These are phyloP conservation scores for Eurotiales sp. DNA, from an alignment of 2,329 filamentous ascomycete genomes.

Conservation along the genomic window DNA sequence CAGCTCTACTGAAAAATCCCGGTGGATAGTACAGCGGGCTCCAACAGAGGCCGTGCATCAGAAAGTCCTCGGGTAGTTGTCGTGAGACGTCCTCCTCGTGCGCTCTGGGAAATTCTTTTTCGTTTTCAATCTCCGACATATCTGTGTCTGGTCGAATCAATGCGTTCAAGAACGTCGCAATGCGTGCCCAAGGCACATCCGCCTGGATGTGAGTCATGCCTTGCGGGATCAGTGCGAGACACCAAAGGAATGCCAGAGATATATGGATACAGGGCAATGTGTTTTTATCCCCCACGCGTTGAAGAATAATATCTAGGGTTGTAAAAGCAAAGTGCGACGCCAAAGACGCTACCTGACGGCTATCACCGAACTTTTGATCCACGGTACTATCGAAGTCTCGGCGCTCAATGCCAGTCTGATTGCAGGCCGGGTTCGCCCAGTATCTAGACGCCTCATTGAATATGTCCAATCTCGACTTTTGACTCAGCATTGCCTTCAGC, in stretches of 20 bases:
- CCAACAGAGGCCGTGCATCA: constrained; percentile 55
- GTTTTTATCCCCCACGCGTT: constrained; percentile 49
- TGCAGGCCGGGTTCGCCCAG: constrained; percentile 17
- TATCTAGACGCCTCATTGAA: constrained; percentile 21
- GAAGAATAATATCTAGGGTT: constrained; percentile 43
- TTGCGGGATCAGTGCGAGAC: constrained; percentile 33
- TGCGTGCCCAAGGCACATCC: constrained; percentile 49
- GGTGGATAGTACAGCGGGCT: constrained; percentile 47
- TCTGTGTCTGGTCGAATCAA: constrained; percentile 40
- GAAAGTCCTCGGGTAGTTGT: constrained; percentile 58
- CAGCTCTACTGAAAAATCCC: constrained; percentile 49
- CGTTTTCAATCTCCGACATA: constrained; percentile 32
- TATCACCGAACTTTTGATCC: constrained; percentile 15
- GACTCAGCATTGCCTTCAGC: constrained; percentile 16
- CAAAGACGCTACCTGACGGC: constrained; percentile 30
- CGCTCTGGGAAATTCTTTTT: constrained; percentile 39
- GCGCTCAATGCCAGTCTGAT: constrained; percentile 1
- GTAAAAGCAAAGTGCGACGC: constrained; percentile 41
- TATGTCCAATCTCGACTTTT: constrained; percentile 15
- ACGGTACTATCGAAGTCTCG: neutral
- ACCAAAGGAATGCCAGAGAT: constrained; percentile 52
- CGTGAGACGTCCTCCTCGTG: constrained; percentile 36
- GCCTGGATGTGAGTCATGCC: constrained; percentile 39
- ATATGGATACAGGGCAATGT: constrained; percentile 54
- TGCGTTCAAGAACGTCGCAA: constrained; percentile 53